A percentile compares a stretch with the other conserved stretches of the same genome.
These are phyloP conservation scores for Epichloe coenophiala DNA, from an alignment of 2,329 filamentous ascomycete species.

Conservation along the genomic window DNA sequence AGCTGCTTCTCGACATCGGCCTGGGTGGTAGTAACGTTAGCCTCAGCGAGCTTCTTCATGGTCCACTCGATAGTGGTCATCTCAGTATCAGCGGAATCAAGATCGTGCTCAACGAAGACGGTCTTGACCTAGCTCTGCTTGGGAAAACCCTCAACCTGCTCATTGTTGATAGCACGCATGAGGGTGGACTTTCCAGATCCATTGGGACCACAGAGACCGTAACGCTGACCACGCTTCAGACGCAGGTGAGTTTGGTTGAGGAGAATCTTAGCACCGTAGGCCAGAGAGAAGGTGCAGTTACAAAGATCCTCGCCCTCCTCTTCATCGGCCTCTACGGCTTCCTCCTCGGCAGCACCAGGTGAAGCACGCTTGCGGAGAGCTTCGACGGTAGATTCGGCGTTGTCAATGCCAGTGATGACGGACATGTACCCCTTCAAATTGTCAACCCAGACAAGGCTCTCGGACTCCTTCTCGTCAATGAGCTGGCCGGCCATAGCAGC, in stretches of 20 bases:
- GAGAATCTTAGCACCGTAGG: constrained; percentile 99
- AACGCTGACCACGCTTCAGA: constrained; percentile 97
- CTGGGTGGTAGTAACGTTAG: constrained; percentile 54
- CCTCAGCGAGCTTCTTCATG: constrained; percentile 83
- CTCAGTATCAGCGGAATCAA: constrained; percentile 93
- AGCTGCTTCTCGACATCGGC: constrained; percentile 66
- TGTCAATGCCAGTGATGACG: constrained; percentile 69
- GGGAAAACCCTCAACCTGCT: constrained; percentile 99
- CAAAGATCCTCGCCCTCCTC: constrained; percentile 98
- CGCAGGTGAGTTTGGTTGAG: constrained; percentile 97
- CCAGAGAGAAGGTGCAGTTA: constrained; percentile 99
- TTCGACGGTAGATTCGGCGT: constrained; percentile 62
- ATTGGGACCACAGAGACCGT: constrained; percentile 98
- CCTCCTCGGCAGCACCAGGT: constrained; percentile 60
- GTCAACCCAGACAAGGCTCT: constrained; percentile 61
- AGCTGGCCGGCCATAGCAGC: constrained; percentile 88
- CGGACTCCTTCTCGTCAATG: constrained; percentile 87
- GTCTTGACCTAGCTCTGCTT: constrained; percentile 99
- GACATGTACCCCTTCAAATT: constrained; percentile 73
- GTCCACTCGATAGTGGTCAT: constrained; percentile 98
- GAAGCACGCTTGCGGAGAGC: constrained; percentile 72
- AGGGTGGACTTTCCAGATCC: constrained; percentile 99
- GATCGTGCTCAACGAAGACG: constrained; percentile 99
- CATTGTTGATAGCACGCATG: constrained; percentile 99
- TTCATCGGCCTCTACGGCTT: constrained; percentile 64